Evolutionary conservation across 139 green algal species (phyloP).

Genomic region (Volvox reticuliferus): DNA sequence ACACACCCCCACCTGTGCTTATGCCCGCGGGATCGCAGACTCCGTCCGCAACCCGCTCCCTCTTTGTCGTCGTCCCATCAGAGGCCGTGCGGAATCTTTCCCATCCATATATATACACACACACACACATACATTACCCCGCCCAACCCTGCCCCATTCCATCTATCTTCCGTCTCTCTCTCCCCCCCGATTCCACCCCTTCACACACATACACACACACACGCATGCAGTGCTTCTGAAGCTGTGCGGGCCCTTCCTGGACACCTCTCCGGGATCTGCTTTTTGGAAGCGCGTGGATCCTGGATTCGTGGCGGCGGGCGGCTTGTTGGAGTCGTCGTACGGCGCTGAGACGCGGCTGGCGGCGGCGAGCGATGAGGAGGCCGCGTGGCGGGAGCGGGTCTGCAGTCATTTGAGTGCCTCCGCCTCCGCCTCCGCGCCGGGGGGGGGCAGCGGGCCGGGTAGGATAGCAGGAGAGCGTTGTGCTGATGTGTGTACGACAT

Average conservation of each 20-base stretch:
- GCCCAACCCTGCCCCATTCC: neutral
- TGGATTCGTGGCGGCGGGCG: constrained; percentile 42
- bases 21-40: too few species aligned
- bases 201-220: neutral
- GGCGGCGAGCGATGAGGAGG: constrained; percentile 66
- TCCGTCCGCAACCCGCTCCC: too few species aligned
- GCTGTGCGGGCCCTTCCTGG: constrained; percentile 92
- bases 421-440: neutral
- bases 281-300: constrained; percentile 64
- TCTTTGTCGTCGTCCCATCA: too few species aligned
- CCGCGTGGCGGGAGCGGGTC: constrained; percentile 62
- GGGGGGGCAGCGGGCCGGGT: constrained; percentile 28
- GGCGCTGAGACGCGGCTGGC: constrained; percentile 75
- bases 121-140: neutral
- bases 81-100: too few species aligned
- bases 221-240: constrained; percentile 72
- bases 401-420: constrained; percentile 11
- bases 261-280: constrained; percentile 58
- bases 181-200: neutral
- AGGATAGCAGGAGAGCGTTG: neutral
- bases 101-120: too few species aligned
- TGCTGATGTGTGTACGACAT: too few species aligned
- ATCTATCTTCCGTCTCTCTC: neutral
- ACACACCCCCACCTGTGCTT: too few species aligned
- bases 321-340: constrained; percentile 49